Evolutionary conservation across 768 basidiomycete species (phyloP).

Genomic region (Kwoniella heveanensis): DNA sequence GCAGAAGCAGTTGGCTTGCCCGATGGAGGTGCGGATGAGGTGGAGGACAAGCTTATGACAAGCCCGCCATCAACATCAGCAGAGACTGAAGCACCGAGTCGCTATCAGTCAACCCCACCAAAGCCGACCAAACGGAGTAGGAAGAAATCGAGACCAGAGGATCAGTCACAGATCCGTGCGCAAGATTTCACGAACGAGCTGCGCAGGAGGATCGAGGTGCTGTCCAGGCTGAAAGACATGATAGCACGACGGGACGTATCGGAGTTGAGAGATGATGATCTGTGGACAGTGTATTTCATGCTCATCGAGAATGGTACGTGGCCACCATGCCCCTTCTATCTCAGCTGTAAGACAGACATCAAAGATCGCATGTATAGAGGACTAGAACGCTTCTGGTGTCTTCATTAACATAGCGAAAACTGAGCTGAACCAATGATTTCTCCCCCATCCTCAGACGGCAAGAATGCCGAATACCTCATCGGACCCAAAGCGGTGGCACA

Average conservation of each 20-base stretch:
- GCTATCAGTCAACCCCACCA: background rate
- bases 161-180: slow-evolving; percentile 5
- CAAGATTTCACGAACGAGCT: slow-evolving; percentile 43
- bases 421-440: slow-evolving; percentile 1
- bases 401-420: background rate
- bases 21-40: no score
- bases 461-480: slow-evolving; percentile 48
- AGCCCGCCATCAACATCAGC: background rate
- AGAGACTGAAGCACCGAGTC: no score
- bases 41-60: slow-evolving; percentile 1
- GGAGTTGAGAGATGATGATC: slow-evolving; percentile 37
- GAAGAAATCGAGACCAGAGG: slow-evolving; percentile 3
- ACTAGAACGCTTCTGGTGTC: no score
- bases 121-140: background rate
- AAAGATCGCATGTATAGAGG: background rate
- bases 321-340: background rate
- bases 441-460: slow-evolving; percentile 41
- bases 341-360: slow-evolving; percentile 16
- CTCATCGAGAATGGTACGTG: slow-evolving; percentile 55
- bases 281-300: slow-evolving; percentile 54
- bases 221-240: slow-evolving; percentile 34
- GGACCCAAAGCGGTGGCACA: slow-evolving; percentile 32
- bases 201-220: slow-evolving; percentile 29
- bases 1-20: background rate
- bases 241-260: slow-evolving; percentile 25